phyloP scores from a whole-genome alignment of 148 eudicot genomes.

The Pouteria glomerata region DNA sequence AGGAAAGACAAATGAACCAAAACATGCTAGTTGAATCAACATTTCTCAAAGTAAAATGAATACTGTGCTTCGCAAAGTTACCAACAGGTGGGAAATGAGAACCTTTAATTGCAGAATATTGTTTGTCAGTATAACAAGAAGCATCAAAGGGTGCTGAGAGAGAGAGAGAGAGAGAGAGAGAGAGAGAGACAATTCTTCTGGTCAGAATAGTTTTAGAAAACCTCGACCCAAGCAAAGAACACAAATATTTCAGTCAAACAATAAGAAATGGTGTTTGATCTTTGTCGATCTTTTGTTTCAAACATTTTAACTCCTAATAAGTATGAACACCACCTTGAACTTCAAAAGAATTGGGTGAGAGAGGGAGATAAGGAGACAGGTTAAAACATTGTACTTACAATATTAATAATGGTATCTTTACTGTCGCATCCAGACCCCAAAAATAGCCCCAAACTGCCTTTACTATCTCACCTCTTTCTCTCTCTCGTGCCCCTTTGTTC shows the following conservation, averaged over 20 bases:
- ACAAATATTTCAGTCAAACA: not conserved
- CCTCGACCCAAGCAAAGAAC: not conserved
- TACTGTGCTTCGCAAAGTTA: not conserved
- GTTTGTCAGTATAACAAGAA: no score
- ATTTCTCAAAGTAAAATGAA: not conserved
- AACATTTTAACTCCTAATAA: not conserved
- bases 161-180: no score
- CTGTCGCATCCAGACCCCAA: conserved; percentile 68
- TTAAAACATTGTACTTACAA: conserved; percentile 56
- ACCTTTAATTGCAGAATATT: not conserved
- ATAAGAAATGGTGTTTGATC: not conserved
- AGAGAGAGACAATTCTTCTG: no score
- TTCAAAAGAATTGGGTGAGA: not conserved
- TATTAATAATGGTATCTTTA: conserved; percentile 66
- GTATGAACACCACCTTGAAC: not conserved
- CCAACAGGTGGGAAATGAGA: not conserved
- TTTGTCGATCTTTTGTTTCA: not conserved
- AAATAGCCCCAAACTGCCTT: conserved; percentile 58
- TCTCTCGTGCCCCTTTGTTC: conserved; percentile 22
- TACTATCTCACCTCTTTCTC: conserved; percentile 41
- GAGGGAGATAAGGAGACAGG: not conserved
- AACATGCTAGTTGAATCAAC: not conserved
- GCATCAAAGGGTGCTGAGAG: not conserved
- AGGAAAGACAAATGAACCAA: not conserved
- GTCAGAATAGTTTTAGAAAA: not conserved